Evolutionary conservation across 1,139 yeast genomes (phyloP), one percentile per base, ranked within the genome.

Genomic region (Suhomyces bribrorum): DNA sequence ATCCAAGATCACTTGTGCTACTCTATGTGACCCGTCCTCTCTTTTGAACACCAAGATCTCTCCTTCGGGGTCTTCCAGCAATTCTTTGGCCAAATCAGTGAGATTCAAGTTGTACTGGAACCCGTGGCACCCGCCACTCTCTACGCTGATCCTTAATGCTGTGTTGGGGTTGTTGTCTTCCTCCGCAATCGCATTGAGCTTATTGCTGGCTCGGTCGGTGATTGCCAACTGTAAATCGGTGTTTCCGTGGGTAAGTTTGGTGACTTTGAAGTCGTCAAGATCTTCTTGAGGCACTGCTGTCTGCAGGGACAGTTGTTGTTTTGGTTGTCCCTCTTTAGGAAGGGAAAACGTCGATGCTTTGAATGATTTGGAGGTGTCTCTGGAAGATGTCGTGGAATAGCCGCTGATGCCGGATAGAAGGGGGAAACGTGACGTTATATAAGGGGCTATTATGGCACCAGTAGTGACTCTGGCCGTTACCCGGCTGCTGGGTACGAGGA

Each of bases 41-140:
- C 90, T 72, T 47, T 76, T 82, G 54, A 88, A 88, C 4, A 87
- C 74, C 12, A 75, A 61, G 37, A 75, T 62, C 6, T 62, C 64
- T 7, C 67, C 62, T 3, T 69, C 67, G 12, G 69, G 76, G 5
- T 71, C 77, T 1, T 59, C 56, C 6, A 52, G 54, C 13, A 74
- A 64, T 31, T 65, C 75, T 32, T 74, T 70, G 7, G 63, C 56
- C 30, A 74, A 61, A 38, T 75, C 74, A 5, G 83, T 73, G 36
- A 90, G 69, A 43, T 80, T 75, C 53, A 92, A 69, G 47, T 84
- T 78, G 56, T 92, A 92, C 61, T 92, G 98, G 62, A 88, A 94
- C 20, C 99, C 98, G 60, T 92, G 99, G 60, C 98, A 94, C 3
- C 99, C 99, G 5, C 98, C 99, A 54, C 96, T 86, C 52, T 90